These are phyloP conservation scores for Fusarium sp. DNA, from an alignment of 2,329 filamentous ascomycete genomes.

Conservation along the genomic window DNA sequence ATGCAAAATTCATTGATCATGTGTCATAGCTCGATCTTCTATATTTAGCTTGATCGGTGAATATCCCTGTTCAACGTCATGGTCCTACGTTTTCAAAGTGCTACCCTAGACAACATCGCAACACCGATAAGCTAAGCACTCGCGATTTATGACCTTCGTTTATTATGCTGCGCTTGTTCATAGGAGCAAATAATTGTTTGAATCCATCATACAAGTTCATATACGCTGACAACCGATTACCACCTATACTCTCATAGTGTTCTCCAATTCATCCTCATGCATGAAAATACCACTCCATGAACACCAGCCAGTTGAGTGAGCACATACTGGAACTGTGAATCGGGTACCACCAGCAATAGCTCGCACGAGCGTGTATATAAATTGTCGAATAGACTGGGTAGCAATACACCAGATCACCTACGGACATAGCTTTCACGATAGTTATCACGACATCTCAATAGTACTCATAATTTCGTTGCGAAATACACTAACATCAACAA, in stretches of 20 bases:
- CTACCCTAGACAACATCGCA: conserved; percentile 1
- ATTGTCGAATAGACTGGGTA: not conserved
- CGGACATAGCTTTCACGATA: not conserved
- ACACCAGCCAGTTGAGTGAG: not conserved
- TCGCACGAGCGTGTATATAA: not conserved
- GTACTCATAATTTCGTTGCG: not conserved
- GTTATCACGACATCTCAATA: not conserved
- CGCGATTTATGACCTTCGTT: not conserved
- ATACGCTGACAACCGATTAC: accelerated
- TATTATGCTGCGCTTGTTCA: not conserved
- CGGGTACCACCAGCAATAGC: accelerated
- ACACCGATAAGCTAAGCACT: not conserved
- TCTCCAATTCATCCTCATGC: too few species aligned
- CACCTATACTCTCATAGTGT: not conserved
- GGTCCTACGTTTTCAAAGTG: not conserved
- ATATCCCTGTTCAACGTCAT: not conserved
- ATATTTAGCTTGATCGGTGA: not conserved
- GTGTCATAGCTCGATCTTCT: not conserved
- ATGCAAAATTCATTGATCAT: not conserved
- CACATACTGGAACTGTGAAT: too few species aligned
- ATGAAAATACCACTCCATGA: too few species aligned
- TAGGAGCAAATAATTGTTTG: not conserved
- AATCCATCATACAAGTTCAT: not conserved
- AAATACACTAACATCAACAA: not conserved
- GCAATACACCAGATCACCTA: not conserved